Evolutionary conservation across 176 grass and related monocot species (phyloP).

Genomic region (Oryza coarctata): DNA sequence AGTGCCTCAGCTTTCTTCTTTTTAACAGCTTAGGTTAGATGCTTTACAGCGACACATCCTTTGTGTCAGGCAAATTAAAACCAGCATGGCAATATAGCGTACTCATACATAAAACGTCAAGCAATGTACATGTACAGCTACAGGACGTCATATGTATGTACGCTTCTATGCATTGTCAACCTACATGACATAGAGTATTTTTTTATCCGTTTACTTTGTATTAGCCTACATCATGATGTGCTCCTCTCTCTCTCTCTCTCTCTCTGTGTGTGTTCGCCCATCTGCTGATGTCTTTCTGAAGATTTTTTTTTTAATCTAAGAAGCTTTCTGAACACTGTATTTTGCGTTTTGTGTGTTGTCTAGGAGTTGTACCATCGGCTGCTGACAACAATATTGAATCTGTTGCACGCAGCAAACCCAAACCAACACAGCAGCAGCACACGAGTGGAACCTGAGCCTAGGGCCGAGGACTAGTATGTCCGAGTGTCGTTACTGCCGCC

Average conservation of each 20-base stretch:
- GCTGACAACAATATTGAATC: conserved; percentile 26
- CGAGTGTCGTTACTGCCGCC: conserved; percentile 16
- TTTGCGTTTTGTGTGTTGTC: background rate
- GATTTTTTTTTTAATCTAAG: background rate
- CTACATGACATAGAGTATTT: conserved; percentile 1
- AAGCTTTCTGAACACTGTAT: background rate
- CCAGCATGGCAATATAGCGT: conserved; percentile 9
- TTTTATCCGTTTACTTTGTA: conserved; percentile 8
- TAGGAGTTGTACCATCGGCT: background rate
- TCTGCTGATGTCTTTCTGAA: conserved; percentile 18
- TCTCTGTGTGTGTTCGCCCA: background rate
- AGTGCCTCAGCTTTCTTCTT: background rate
- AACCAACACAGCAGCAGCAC: conserved; percentile 18
- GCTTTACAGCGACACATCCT: background rate
- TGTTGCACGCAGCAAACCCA: conserved; percentile 27
- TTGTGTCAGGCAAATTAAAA: background rate
- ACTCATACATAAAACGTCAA: background rate
- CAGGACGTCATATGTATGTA: background rate
- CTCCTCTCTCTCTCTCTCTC: too few relatives aligned
- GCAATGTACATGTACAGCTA: background rate
- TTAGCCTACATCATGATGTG: background rate
- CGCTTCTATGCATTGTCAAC: background rate
- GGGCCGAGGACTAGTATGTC: conserved; percentile 18
- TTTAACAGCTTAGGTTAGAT: background rate
- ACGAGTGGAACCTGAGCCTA: conserved; percentile 42